phyloP scores from a whole-genome alignment of 2,329 filamentous ascomycete species.

The Scopulariopsis brevicaulis region DNA sequence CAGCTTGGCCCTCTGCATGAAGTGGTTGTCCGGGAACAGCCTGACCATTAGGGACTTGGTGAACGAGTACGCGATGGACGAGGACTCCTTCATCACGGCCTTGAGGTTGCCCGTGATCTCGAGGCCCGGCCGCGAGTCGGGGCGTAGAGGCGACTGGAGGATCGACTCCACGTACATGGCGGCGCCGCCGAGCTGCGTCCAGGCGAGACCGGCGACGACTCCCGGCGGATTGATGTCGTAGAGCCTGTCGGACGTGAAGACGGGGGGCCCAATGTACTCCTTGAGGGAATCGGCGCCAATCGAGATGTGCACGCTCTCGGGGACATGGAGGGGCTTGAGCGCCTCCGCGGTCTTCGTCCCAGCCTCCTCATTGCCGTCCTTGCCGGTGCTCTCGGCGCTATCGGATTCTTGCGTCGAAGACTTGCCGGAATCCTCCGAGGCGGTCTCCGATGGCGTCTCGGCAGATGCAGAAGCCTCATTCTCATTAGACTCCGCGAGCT shows the following conservation, averaged over 20 bases:
- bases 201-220: slow-evolving; percentile 95
- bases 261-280: slow-evolving; percentile 90
- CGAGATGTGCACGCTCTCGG: slow-evolving; percentile 72
- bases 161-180: slow-evolving; percentile 97
- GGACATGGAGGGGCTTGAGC: slow-evolving; percentile 68
- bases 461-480: slow-evolving; percentile 19
- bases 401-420: slow-evolving; percentile 5
- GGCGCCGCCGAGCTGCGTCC: slow-evolving; percentile 94
- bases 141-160: slow-evolving; percentile 68
- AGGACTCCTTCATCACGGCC: slow-evolving; percentile 96
- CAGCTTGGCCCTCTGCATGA: slow-evolving; percentile 91
- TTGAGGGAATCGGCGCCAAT: slow-evolving; percentile 87
- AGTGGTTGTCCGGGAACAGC: slow-evolving; percentile 79
- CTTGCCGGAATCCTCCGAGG: slow-evolving; percentile 1
- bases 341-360: slow-evolving; percentile 61
- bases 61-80: slow-evolving; percentile 89
- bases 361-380: slow-evolving; percentile 17
- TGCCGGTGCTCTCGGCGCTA: slow-evolving; percentile 13
- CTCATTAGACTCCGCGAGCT: slow-evolving; percentile 57
- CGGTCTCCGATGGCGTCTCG: slow-evolving; percentile 8
- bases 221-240: slow-evolving; percentile 91
- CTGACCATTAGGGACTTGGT: slow-evolving; percentile 80
- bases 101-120: slow-evolving; percentile 94
- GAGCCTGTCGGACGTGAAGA: slow-evolving; percentile 90
- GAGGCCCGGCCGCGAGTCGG: slow-evolving; percentile 63